Evolutionary conservation across 1,284 basidiomycete species (phyloP).

Genomic region (Pseudozyma hubeiensis): DNA sequence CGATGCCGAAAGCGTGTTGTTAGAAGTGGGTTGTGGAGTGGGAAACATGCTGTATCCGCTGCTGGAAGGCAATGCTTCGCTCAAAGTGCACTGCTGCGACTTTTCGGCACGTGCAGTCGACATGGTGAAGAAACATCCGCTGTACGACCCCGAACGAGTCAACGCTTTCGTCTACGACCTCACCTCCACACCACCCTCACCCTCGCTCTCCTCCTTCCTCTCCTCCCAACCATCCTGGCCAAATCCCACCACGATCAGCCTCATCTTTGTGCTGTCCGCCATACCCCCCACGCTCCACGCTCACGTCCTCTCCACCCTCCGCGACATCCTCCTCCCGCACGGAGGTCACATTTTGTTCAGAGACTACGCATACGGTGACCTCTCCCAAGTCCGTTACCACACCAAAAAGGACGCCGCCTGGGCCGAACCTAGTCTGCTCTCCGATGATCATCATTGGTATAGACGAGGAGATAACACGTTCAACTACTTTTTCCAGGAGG

Average conservation of each 20-base stretch:
- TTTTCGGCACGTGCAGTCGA: constrained; percentile 65
- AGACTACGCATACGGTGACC: constrained; percentile 69
- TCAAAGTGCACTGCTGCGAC: constrained; percentile 67
- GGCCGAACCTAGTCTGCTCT: constrained; percentile 66
- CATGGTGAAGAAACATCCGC: constrained; percentile 60
- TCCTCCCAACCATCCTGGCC: constrained; percentile 15
- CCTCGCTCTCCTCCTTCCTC: constrained; percentile 9
- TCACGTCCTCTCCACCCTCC: constrained; percentile 16
- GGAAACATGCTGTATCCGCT: constrained; percentile 67
- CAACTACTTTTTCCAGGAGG: constrained; percentile 67
- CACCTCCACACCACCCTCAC: constrained; percentile 10
- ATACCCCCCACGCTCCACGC: constrained; percentile 66
- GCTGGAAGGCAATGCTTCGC: constrained; percentile 39
- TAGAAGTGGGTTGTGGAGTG: constrained; percentile 67
- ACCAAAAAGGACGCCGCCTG: constrained; percentile 60
- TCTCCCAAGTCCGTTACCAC: constrained; percentile 69
- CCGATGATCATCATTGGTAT: constrained; percentile 59
- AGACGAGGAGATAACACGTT: constrained; percentile 68
- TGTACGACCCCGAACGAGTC: constrained; percentile 49
- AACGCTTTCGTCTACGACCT: constrained; percentile 69
- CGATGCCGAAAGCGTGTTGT: constrained; percentile 43
- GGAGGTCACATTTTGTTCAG: constrained; percentile 63
- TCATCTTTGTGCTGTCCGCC: constrained; percentile 69
- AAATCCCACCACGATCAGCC: constrained; percentile 56
- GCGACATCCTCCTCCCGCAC: constrained; percentile 2